These are phyloP conservation scores for Rosa lucieae DNA, from an alignment of 306 rosid genomes.

Conservation along the genomic window DNA sequence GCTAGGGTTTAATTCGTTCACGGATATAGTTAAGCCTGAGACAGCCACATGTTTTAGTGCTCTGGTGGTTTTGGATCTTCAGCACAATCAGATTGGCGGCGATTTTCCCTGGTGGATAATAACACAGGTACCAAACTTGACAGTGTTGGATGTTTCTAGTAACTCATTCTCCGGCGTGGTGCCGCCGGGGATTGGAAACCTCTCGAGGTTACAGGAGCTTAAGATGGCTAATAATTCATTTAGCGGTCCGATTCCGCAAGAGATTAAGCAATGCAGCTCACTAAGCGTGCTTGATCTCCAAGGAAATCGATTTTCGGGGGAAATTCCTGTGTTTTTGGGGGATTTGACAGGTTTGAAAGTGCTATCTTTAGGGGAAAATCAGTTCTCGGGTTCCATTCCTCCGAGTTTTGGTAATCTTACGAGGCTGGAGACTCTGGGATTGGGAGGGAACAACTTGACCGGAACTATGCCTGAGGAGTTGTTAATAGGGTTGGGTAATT, in stretches of 20 bases:
- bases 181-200: constrained; percentile 53
- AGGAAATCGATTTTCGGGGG: constrained; percentile 61
- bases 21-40: constrained; percentile 57
- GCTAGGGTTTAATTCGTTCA: constrained; percentile 77
- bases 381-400: constrained; percentile 65
- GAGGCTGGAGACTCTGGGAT: constrained; percentile 57
- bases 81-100: constrained; percentile 58
- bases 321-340: constrained; percentile 63
- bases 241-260: constrained; percentile 57
- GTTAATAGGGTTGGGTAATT: constrained; percentile 49
- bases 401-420: constrained; percentile 61
- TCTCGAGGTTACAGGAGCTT: constrained; percentile 52
- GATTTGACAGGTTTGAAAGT: constrained; percentile 51
- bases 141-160: constrained; percentile 61
- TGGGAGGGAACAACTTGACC: constrained; percentile 58
- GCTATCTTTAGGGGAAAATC: constrained; percentile 67
- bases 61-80: constrained; percentile 72
- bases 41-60: constrained; percentile 53
- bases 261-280: constrained; percentile 60
- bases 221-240: constrained; percentile 74
- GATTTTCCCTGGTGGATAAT: constrained; percentile 77
- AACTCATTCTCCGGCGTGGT: constrained; percentile 66
- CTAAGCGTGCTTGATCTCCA: constrained; percentile 64
- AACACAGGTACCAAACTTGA: constrained; percentile 50
- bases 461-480: constrained; percentile 59